Base-by-base conservation (phyloP, 202 grass and related monocot species). In the Eragrostis tef region DNA sequence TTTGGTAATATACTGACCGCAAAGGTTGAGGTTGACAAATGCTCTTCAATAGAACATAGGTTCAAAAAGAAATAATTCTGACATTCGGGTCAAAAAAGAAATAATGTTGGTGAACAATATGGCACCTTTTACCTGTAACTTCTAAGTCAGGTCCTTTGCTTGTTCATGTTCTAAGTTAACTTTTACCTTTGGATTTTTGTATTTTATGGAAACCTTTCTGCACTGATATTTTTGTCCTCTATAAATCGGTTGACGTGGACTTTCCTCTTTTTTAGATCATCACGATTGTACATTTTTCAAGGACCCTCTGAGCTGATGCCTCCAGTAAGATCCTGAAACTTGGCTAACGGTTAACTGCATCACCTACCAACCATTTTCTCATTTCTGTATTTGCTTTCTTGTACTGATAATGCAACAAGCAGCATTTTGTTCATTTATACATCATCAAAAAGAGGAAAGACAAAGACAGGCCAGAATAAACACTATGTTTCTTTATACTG, bases 271-370 rank as follows among this genome's bases (percentile, higher is more conserved):
- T 25, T 13, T 80, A 95, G 95, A 44, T 98, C 95, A 54, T 89
- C 90, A 24, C 88, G 95, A 21, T 46, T 98, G 65, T 98, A 98
- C 85, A 87, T 93, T 80, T 93, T 98, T 43, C 95, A 98, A 88
- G 95, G 95, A 73, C 95, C 95, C 36, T 86, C 88, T 81, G 90
- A 98, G 42, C 78, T 98, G 75, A 95, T 98, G 95, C 95, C 88
- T 78, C 92, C 88, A 71, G 95, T 98, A 88, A 96, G 87, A 77
- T 88, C 81, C 51, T 78, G 48, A 83, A 59, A 75, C 68, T 57
- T 24, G 34, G 34, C 34, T 39, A 39, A 39, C 34, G 19, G 50
- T 71, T 26, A 84, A 52, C 53, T 53, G 27, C 19, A 20, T 84
- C 22, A 42, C 86, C 39, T 66, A 27, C 1, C 42, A 67, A 19